Base-by-base conservation (phyloP, 352 stramenopile genomes). In the Phytophthora citricola region DNA sequence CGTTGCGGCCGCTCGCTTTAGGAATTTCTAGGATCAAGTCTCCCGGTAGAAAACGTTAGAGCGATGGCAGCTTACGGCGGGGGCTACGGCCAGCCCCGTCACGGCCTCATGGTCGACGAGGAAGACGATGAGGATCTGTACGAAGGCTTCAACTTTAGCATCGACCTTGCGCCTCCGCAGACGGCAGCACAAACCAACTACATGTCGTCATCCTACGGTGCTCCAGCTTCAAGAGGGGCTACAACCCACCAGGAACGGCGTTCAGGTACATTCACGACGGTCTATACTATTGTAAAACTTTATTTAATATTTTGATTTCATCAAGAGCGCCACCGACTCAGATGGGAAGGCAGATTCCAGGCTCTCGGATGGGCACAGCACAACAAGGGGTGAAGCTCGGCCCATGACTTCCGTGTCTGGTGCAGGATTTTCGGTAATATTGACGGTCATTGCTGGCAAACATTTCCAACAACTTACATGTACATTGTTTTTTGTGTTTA, bases 361-460 rank as follows among this genome's bases (percentile, higher is more conserved):
- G 78, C 15, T 91, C 79, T 3, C 63, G 87, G 9, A 79, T 93
- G 63, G 84, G 85, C 31, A 95, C 85, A 4, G 75, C 79, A 2
- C 81, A 88, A 29, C 76, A 81, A 57, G 65, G 60, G 70, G 78
- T 11, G 92, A 97, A 48, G 91, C 92, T 4, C 74, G 94, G 29
- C 94, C 94, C 12, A 98, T 98, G 93, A 98, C 94, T 10, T 97
- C 90, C 2, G 91, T 98, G 5, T 90, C 92, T 6, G 94, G 93
- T 14, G 93, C 94, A n/a, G 92, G 93, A 2, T 98, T 95, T 58
- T 93, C 85, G 71, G 87, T 94, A 58, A 58, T 80, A 12, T 58
- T 15, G 20, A 24, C 4, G 24, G 17, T 20, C 17, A 32, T 24
- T 32, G 31, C 15, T 40, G n/a, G 3, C 22, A 40, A 26, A 34